Evolutionary conservation across 1,284 basidiomycete species (phyloP), one percentile per base, ranked within the genome.

Genomic region (Marasmius tenuissimus): DNA sequence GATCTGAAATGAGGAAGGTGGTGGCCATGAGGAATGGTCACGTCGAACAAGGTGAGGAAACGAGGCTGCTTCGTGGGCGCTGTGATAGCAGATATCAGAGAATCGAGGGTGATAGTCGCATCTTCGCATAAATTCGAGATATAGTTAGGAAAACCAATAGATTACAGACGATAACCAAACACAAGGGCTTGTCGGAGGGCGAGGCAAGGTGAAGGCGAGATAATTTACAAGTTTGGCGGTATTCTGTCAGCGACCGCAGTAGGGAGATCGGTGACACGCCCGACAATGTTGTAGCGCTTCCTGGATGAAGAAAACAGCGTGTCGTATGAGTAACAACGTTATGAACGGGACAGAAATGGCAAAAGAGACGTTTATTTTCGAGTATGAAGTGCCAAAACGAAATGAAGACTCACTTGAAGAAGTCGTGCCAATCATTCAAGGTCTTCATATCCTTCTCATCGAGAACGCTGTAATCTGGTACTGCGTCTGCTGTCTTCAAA

Each of bases 361-460:
- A 56, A 57, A 33, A 51, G 7, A n/a, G 55, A 42, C 6, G 6
- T 14, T 12, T 5, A 57, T 12, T 42, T 37, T 6, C 38, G 5
- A 5, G n/a, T 39, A 42, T 20, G 45, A 47, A 45, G 49, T 27
- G 35, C 14, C 57, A 45, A 57, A 33, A 51, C 49, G 27, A 4
- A 11, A 42, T 14, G 18, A 22, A 42, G 52, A 78, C 80, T 68
- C 68, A 81, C 81, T 71, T 69, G 69, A 82, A 83, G 68, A 96
- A 97, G 6, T 80, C 71, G 72, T 91, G 83, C 97, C 97, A 98
- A 69, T 97, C 94, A 65, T 97, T 85, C 58, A 98, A 81, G 1
- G 94, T 92, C 75, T 94, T 94, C 73, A 78, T 74, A 72, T 97
- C 93, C 66, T 85, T 85, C 65, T 87, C 88, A 58, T 85, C 83